Evolutionary conservation across 2,329 filamentous ascomycete species (phyloP), one percentile per base, ranked within the genome.

Genomic region (Teratosphaeriaceae sp.): DNA sequence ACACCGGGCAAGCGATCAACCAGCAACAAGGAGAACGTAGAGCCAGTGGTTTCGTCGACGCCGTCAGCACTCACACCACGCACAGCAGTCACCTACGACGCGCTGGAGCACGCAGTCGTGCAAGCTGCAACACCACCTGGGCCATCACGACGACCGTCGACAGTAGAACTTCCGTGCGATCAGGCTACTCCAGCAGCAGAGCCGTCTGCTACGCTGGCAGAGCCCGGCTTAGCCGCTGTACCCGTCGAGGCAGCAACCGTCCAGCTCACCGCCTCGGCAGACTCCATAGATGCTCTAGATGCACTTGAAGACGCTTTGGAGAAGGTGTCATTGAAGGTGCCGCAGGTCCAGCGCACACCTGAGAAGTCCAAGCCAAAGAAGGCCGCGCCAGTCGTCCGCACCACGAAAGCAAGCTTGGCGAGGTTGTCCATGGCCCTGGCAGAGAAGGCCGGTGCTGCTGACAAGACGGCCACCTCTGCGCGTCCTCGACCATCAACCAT

Each of bases 231-330:
- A n/a, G n/a, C n/a, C n/a, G n/a, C n/a, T n/a, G n/a, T n/a, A n/a
- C n/a, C n/a, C 8, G 7, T 7, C 15, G 37, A 39, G 22, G 9
- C n/a, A 23, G n/a, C 9, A 3, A 12, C 19, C 4, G 6, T 20
- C 11, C 19, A 22, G 35, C 9, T 20, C 13, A 13, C 31, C 4
- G 35, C 19, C 35, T 38, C 20, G 16, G 19, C 35, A 38, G 66
- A 72, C 45, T 70, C 71, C 2, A 69, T 76, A 22, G 66, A 69
- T 42, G 73, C 71, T 3, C 62, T 75, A 26, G 73, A 76, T 50
- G 68, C 65, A 2, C 62, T 75, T 5, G 71, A 76, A 44, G 72
- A 76, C 42, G 72, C 69, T 6, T 63, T 76, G 2, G 72, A 75
- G 42, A 64, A 70, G 30, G 59, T 75, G 34, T 49, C 47, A 16